phyloP scores from a whole-genome alignment of 2,329 filamentous ascomycete genomes.

The Sporothrix brunneoviolacea region DNA sequence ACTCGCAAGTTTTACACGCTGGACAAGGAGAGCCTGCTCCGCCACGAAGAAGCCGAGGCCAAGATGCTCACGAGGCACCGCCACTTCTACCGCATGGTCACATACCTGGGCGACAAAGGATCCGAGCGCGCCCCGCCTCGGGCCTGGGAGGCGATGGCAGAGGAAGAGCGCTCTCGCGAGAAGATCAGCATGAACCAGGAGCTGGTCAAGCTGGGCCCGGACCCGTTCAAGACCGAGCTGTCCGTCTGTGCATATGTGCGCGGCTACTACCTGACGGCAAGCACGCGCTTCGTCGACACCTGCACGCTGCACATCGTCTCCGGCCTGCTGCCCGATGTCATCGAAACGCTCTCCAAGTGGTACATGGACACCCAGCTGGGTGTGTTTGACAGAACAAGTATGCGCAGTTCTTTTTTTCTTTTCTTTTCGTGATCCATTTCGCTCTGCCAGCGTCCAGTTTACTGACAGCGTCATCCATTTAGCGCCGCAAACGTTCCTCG shows the following conservation, averaged over 20 bases:
- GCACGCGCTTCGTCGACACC: slow-evolving; percentile 56
- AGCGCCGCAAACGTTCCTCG: slow-evolving; percentile 22
- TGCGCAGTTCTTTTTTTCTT: no score
- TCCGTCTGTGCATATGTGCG: slow-evolving; percentile 56
- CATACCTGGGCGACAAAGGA: slow-evolving; percentile 27
- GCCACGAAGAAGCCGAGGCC: slow-evolving; percentile 39
- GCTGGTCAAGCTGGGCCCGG: slow-evolving; percentile 43
- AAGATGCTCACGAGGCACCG: slow-evolving; percentile 40
- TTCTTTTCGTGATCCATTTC: no score
- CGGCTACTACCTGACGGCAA: slow-evolving; percentile 63
- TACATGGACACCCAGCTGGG: slow-evolving; percentile 41
- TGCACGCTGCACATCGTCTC: slow-evolving; percentile 42
- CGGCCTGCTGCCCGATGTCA: slow-evolving; percentile 41
- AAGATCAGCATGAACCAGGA: slow-evolving; percentile 36
- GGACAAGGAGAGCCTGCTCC: slow-evolving; percentile 41
- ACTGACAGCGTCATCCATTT: neutral
- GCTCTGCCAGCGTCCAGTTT: no score
- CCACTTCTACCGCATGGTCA: slow-evolving; percentile 42
- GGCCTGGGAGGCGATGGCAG: slow-evolving; percentile 40
- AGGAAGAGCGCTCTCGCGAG: slow-evolving; percentile 42
- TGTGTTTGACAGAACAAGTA: slow-evolving; percentile 26
- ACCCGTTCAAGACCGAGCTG: slow-evolving; percentile 55
- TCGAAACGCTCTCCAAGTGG: slow-evolving; percentile 29
- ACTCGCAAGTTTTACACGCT: slow-evolving; percentile 51
- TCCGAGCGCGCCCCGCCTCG: slow-evolving; percentile 25